These are phyloP conservation scores for Debaryomycetaceae sp. DNA, from an alignment of 1,139 yeast genomes.

Conservation along the genomic window DNA sequence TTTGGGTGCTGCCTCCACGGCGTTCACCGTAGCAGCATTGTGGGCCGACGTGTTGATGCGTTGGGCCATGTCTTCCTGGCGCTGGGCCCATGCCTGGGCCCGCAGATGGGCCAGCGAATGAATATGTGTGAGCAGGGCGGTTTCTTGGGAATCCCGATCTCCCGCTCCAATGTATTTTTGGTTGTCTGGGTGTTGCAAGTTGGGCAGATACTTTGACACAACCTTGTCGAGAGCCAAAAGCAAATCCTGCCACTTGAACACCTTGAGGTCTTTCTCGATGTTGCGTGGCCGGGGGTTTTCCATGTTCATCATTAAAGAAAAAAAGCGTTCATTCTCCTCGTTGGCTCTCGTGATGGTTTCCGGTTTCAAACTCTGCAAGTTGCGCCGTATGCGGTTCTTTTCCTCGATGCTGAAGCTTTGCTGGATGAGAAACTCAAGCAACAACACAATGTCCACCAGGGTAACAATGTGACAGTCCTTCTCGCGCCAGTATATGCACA, in stretches of 20 bases:
- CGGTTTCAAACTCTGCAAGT: slow-evolving; percentile 63
- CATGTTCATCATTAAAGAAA: slow-evolving; percentile 59
- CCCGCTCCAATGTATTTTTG: not conserved
- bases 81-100: slow-evolving; percentile 1
- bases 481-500: slow-evolving; percentile 62
- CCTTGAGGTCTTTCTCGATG: slow-evolving; percentile 71
- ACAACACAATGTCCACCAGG: slow-evolving; percentile 58
- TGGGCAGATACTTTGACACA: slow-evolving; percentile 50
- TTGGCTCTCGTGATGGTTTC: slow-evolving; percentile 52
- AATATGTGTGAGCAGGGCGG: too few species aligned
- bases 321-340: slow-evolving; percentile 44
- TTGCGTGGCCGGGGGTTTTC: slow-evolving; percentile 66
- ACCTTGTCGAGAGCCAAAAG: slow-evolving; percentile 56
- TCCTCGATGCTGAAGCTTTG: slow-evolving; percentile 62
- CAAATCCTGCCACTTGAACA: slow-evolving; percentile 56
- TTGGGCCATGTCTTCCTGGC: not conserved
- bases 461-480: slow-evolving; percentile 51
- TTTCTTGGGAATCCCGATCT: too few species aligned
- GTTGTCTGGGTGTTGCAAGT: slow-evolving; percentile 4
- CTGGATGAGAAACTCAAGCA: slow-evolving; percentile 55
- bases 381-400: slow-evolving; percentile 66
- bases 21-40: too few species aligned
- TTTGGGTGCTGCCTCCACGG: too few species aligned
- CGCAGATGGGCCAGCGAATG: too few species aligned
- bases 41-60: not conserved